Evolutionary conservation across 306 rosid species (phyloP), one percentile per base, ranked within the genome.

Genomic region (Acacia melanoxylon): DNA sequence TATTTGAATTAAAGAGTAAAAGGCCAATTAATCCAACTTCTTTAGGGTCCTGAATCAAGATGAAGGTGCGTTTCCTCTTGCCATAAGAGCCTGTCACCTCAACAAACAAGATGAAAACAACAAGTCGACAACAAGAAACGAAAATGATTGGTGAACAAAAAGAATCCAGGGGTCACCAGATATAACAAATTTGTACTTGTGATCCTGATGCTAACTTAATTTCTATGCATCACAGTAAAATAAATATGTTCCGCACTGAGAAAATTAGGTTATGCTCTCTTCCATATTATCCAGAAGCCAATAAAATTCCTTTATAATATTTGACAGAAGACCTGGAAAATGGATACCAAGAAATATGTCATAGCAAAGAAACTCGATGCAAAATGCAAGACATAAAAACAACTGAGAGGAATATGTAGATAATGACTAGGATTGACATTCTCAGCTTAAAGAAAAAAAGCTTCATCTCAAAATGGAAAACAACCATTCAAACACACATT

Each of bases 381-480:
- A 68, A 54, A 81, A 69, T 35, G 25, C 78, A 61, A 56, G 68
- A 35, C 37, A n/a, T 0, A 24, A 24, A 40, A 71, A 71, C 10
- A 71, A 44, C 58, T 40, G 10, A 44, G 58, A 12, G 56, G 22
- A 42, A 42, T 42, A 44, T 71, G 58, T 4, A 45, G 37, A 44
- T 44, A 12, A 71, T 31, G 48, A 3, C 75, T 5, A 13, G 58
- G 75, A 71, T 27, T 24, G 14, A 14, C 42, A 17, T 22, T 37
- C 79, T 35, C 29, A 22, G 37, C 79, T 40, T 22, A 44, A 44
- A 5, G 48, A 59, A 73, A 45, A 37, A 52, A 45, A 22, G 25
- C 63, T 22, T 78, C 54, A 27, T 69, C 72, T 6, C 22, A 67
- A 13, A 76, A 81, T 42, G 62, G 51, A 81, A 65, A 81, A 77